phyloP scores from a whole-genome alignment of 108 stramenopile genomes.

The Conticribra weissflogii region DNA sequence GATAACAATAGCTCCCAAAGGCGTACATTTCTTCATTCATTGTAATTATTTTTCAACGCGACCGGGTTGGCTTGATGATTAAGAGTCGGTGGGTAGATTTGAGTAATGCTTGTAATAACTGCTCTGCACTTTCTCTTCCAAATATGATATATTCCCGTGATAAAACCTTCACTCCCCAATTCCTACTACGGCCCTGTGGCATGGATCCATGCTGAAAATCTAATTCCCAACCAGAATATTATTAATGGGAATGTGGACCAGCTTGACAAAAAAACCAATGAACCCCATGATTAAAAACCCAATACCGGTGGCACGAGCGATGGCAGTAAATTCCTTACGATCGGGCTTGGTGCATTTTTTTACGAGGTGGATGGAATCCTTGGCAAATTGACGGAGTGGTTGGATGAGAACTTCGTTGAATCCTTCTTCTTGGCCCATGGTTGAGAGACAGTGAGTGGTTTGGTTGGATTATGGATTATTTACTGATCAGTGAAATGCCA shows the following conservation, averaged over 20 bases:
- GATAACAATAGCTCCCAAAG: no score
- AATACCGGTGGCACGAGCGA: conserved; percentile 93
- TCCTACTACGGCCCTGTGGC: no score
- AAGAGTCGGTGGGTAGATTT: conserved; percentile 4
- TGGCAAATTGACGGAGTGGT: conserved; percentile 95
- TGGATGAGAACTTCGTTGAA: conserved; percentile 92
- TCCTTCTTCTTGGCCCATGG: conserved; percentile 81
- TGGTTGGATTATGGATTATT: background rate
- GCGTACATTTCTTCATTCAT: no score
- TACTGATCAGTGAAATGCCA: no score
- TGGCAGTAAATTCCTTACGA: conserved; percentile 93
- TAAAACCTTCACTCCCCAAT: no score
- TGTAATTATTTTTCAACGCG: no score
- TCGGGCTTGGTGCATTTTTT: conserved; percentile 99
- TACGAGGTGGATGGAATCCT: conserved; percentile 97
- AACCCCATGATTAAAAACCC: conserved; percentile 99
- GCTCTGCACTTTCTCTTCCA: background rate
- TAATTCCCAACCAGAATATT: conserved; percentile 95
- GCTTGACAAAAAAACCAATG: conserved; percentile 99
- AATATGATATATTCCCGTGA: no score
- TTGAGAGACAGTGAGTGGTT: background rate
- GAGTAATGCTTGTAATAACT: background rate
- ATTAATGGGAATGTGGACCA: conserved; percentile 99
- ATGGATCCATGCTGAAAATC: no score
- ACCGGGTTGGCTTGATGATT: conserved; percentile 14